Percentiles rank a stretch among this genome's conserved stretches.
These are phyloP conservation scores for Salix suchowensis DNA, from an alignment of 345 rosid species.

Conservation along the genomic window DNA sequence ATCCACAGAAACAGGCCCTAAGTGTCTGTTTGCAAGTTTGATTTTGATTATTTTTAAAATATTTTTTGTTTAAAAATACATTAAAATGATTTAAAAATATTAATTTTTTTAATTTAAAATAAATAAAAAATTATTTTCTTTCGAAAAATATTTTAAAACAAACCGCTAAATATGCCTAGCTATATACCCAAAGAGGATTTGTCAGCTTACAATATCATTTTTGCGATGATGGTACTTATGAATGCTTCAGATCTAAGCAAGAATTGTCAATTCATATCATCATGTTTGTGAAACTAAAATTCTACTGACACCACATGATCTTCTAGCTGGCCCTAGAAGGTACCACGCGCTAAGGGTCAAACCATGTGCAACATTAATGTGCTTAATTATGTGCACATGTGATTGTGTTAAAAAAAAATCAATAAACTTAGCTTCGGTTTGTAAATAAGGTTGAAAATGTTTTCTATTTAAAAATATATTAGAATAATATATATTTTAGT, in stretches of 20 bases:
- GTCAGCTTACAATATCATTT: neutral
- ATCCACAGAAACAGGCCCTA: too few species aligned
- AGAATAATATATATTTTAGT: too few species aligned
- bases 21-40: too few species aligned
- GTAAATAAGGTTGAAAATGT: too few species aligned
- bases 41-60: too few species aligned
- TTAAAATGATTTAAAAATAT: too few species aligned
- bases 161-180: neutral
- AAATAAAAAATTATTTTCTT: too few species aligned
- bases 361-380: neutral
- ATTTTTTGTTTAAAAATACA: too few species aligned
- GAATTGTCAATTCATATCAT: neutral
- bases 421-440: neutral
- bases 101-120: too few species aligned
- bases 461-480: fast-evolving
- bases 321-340: neutral
- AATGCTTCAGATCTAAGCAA: neutral
- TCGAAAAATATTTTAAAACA: too few species aligned
- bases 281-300: neutral
- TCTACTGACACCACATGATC: neutral
- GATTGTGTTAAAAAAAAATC: neutral
- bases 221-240: neutral
- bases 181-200: neutral
- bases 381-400: neutral
- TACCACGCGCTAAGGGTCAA: neutral